These are phyloP conservation scores for Penstemon eatonii DNA, from an alignment of 257 asterid genomes.

Conservation along the genomic window DNA sequence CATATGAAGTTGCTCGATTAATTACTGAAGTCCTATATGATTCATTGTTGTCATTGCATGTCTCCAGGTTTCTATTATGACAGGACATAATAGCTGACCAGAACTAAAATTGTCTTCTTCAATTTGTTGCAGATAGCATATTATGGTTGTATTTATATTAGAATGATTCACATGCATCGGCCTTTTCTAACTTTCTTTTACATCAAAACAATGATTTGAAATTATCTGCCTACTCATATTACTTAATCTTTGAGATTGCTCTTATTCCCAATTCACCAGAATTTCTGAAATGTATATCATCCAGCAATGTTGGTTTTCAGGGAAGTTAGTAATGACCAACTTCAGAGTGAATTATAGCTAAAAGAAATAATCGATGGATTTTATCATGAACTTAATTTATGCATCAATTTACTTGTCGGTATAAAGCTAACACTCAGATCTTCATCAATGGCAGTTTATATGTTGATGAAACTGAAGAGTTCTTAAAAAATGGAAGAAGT, in stretches of 20 bases:
- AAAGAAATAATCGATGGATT: too few species aligned
- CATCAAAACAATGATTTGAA: not conserved
- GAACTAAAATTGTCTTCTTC: too few species aligned
- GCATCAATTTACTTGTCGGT: too few species aligned
- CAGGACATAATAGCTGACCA: not conserved
- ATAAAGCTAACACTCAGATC: conserved; percentile 27
- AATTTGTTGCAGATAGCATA: not conserved
- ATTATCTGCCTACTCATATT: not conserved
- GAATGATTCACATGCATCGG: not conserved
- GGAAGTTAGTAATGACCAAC: too few species aligned
- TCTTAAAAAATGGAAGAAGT: conserved; percentile 49
- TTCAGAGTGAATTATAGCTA: too few species aligned
- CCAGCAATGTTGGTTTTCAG: not conserved
- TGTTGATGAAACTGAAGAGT: conserved; percentile 56
- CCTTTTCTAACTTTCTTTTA: not conserved
- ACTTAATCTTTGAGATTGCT: not conserved
- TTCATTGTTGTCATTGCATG: not conserved
- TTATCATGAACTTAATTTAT: too few species aligned
- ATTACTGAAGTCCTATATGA: not conserved
- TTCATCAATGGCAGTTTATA: conserved; percentile 48
- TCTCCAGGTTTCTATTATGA: not conserved
- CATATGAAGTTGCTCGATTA: not conserved
- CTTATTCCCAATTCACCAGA: too few species aligned
- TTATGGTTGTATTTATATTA: not conserved
- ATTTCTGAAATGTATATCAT: not conserved